These are phyloP conservation scores for Aquilaria malaccensis DNA, from an alignment of 345 rosid genomes.

Conservation along the genomic window DNA sequence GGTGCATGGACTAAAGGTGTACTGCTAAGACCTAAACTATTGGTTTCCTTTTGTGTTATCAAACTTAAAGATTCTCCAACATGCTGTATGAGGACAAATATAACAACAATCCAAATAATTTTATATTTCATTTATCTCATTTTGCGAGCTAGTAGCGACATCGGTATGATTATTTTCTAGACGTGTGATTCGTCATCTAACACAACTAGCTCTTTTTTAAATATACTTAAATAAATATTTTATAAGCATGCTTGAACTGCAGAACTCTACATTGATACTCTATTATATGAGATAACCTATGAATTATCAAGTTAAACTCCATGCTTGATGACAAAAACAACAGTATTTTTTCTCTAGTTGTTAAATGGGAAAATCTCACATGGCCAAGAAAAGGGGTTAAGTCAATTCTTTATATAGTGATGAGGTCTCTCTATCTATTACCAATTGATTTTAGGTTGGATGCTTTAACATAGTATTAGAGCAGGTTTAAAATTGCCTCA, in stretches of 20 bases:
- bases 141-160: too few relatives aligned
- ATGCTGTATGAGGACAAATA: not conserved
- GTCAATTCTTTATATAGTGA: too few relatives aligned
- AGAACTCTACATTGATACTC: not conserved
- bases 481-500: too few relatives aligned
- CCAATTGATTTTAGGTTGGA: too few relatives aligned
- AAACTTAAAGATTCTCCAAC: not conserved
- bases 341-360: not conserved
- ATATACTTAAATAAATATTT: constrained; percentile 6
- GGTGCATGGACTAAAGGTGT: not conserved
- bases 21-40: not conserved
- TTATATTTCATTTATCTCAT: not conserved
- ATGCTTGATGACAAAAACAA: not conserved
- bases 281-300: constrained; percentile 3
- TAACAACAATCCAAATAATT: not conserved
- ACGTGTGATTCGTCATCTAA: too few relatives aligned
- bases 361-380: not conserved
- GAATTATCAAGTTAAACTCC: not conserved
- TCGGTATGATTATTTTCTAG: not conserved
- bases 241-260: not conserved
- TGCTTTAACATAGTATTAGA: too few relatives aligned
- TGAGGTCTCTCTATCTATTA: too few relatives aligned
- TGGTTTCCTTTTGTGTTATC: not conserved
- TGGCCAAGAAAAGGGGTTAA: too few relatives aligned
- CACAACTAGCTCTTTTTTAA: not conserved